Evolutionary conservation across 495 filamentous ascomycete genomes (phyloP).

Genomic region (Xylaria sp.): DNA sequence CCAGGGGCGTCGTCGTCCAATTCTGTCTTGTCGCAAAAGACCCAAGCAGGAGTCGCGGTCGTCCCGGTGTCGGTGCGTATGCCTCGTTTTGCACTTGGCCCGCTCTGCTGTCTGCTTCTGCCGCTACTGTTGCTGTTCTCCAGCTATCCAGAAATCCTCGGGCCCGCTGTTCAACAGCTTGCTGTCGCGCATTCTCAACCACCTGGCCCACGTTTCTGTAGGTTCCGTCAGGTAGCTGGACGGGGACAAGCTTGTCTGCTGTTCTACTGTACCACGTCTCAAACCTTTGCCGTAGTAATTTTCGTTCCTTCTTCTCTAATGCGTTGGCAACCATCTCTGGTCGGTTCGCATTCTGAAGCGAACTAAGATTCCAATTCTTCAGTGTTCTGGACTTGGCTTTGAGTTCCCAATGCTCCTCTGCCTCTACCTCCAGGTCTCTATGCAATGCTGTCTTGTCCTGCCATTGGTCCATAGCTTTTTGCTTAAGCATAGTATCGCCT

Average conservation of each 20-base stretch:
- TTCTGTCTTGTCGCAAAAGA: constrained; percentile 29
- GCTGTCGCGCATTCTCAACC: constrained; percentile 37
- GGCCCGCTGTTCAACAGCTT: constrained; percentile 33
- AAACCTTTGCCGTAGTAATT: constrained; percentile 63
- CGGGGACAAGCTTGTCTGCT: constrained; percentile 45
- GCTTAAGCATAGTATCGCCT: constrained; percentile 46
- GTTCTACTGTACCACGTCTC: constrained; percentile 64
- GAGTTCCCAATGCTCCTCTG: constrained; percentile 35
- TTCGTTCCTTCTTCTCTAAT: constrained; percentile 55
- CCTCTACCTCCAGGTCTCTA: constrained; percentile 31
- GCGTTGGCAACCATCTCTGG: constrained; percentile 45
- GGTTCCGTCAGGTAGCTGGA: constrained; percentile 34
- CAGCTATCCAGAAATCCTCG: constrained; percentile 34
- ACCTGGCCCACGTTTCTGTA: constrained; percentile 38
- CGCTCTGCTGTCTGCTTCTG: not conserved
- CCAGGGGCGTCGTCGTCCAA: constrained; percentile 39
- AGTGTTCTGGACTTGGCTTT: constrained; percentile 60
- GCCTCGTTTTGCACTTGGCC: constrained; percentile 23
- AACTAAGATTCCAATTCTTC: constrained; percentile 57
- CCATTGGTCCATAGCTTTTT: constrained; percentile 40
- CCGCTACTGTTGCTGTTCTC: constrained; percentile 33
- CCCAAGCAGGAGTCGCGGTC: constrained; percentile 39
- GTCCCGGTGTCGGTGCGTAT: constrained; percentile 39
- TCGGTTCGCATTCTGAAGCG: constrained; percentile 44
- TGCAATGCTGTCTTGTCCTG: constrained; percentile 30